Evolutionary conservation across 2,329 filamentous ascomycete genomes (phyloP).

Genomic region (Lojkania enalia): DNA sequence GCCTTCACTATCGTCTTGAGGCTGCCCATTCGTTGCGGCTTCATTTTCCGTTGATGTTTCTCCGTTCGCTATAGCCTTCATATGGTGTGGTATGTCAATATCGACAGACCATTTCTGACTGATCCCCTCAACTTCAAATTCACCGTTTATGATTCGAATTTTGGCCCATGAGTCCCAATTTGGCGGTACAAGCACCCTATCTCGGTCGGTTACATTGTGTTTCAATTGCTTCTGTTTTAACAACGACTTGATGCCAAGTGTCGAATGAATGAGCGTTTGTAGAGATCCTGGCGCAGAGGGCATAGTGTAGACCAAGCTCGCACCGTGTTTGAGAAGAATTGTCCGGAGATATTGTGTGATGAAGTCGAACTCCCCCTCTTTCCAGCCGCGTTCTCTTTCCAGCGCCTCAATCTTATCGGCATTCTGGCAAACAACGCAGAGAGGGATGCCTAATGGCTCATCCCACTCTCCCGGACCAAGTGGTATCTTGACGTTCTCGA

Average conservation of each 20-base stretch:
- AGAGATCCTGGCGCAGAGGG: slow-evolving; percentile 68
- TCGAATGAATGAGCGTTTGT: slow-evolving; percentile 80
- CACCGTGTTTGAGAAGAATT: slow-evolving; percentile 74
- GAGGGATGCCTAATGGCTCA: slow-evolving; percentile 79
- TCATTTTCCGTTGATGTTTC: slow-evolving; percentile 21
- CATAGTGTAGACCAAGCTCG: slow-evolving; percentile 58
- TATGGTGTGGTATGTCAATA: slow-evolving; percentile 58
- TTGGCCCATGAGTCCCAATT: slow-evolving; percentile 99
- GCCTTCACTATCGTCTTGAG: slow-evolving; percentile 24
- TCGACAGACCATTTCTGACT: slow-evolving; percentile 86
- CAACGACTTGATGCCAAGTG: slow-evolving; percentile 81
- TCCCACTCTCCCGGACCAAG: slow-evolving; percentile 92
- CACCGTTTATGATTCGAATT: slow-evolving; percentile 87
- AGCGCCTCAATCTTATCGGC: slow-evolving; percentile 89
- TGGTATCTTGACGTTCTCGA: slow-evolving; percentile 61
- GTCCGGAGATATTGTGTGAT: slow-evolving; percentile 92
- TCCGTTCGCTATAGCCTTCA: slow-evolving; percentile 27
- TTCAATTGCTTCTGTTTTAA: slow-evolving; percentile 55
- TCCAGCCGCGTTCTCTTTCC: slow-evolving; percentile 89
- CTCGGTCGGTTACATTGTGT: slow-evolving; percentile 86
- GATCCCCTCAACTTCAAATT: slow-evolving; percentile 86
- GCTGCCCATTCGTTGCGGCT: slow-evolving; percentile 13
- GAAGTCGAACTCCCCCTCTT: slow-evolving; percentile 95
- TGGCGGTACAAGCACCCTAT: slow-evolving; percentile 90
- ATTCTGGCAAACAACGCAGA: slow-evolving; percentile 96